A percentile compares a stretch with the other conserved stretches of the same genome.
Conservation (phyloP, 73 alveolate species). For the Paramecium caudatum region DNA sequence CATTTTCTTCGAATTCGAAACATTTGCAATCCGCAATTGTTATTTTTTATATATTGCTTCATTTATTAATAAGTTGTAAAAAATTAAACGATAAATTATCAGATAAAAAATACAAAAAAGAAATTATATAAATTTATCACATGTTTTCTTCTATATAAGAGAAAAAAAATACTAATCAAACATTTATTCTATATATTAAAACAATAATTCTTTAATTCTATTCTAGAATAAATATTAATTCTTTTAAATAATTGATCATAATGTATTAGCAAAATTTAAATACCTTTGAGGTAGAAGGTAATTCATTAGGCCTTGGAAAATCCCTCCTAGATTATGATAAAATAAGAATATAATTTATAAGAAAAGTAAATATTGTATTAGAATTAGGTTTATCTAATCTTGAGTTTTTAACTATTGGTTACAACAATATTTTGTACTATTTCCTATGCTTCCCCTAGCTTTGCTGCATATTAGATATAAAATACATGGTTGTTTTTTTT, state of each 20-base stretch:
- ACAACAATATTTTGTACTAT: slow-evolving; percentile 57
- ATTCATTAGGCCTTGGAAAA: neutral
- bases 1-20: no score
- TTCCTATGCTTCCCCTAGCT: slow-evolving; percentile 18
- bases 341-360: neutral
- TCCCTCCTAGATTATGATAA: neutral
- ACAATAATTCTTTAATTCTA: no score
- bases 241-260: neutral
- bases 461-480: slow-evolving; percentile 38
- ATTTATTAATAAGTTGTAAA: no score
- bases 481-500: slow-evolving; percentile 28
- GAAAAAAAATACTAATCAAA: no score
- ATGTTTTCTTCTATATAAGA: no score
- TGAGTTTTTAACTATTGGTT: slow-evolving; percentile 49
- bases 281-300: neutral
- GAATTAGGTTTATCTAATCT: slow-evolving; percentile 66
- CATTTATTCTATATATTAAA: no score
- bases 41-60: no score
- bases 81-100: no score
- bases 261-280: slow-evolving; percentile 7
- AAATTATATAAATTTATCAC: no score
- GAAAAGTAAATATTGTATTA: neutral
- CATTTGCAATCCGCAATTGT: no score
- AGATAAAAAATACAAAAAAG: no score
- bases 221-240: no score